phyloP scores from a whole-genome alignment of 768 basidiomycete genomes.

The Termitomyces sp. region DNA sequence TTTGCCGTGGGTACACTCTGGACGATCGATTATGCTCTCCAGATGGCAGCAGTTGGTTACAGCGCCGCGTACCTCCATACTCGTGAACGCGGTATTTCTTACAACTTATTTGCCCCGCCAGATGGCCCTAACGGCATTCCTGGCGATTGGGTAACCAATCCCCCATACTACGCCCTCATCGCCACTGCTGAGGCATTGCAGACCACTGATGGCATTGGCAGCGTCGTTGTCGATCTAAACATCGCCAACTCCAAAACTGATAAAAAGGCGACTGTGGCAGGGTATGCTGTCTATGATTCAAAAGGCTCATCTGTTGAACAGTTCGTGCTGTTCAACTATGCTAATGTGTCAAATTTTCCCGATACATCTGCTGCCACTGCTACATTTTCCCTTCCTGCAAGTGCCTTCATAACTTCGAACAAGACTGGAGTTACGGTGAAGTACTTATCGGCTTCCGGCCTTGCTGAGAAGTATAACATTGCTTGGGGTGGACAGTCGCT shows the following conservation, averaged over 20 bases:
- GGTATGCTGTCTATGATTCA: conserved; percentile 60
- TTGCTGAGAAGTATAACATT: conserved; percentile 47
- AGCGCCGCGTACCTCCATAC: conserved; percentile 47
- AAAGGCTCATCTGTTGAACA: conserved; percentile 32
- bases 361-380: conserved; percentile 32
- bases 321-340: conserved; percentile 47
- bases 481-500: conserved; percentile 57
- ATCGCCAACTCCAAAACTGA: conserved; percentile 31
- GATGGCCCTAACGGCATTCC: conserved; percentile 23
- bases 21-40: conserved; percentile 48
- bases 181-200: conserved; percentile 39
- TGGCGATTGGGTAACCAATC: conserved; percentile 40
- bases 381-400: conserved; percentile 33
- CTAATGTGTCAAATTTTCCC: conserved; percentile 32
- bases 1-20: conserved; percentile 47
- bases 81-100: conserved; percentile 45
- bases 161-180: conserved; percentile 46
- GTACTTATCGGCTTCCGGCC: conserved; percentile 41
- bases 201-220: conserved; percentile 29
- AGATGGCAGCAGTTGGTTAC: conserved; percentile 45
- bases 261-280: conserved; percentile 34
- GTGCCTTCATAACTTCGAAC: conserved; percentile 16
- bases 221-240: conserved; percentile 40
- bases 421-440: conserved; percentile 32
- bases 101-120: conserved; percentile 46